Evolutionary conservation across 2,329 filamentous ascomycete species (phyloP).

Genomic region (Cercospora sp.): DNA sequence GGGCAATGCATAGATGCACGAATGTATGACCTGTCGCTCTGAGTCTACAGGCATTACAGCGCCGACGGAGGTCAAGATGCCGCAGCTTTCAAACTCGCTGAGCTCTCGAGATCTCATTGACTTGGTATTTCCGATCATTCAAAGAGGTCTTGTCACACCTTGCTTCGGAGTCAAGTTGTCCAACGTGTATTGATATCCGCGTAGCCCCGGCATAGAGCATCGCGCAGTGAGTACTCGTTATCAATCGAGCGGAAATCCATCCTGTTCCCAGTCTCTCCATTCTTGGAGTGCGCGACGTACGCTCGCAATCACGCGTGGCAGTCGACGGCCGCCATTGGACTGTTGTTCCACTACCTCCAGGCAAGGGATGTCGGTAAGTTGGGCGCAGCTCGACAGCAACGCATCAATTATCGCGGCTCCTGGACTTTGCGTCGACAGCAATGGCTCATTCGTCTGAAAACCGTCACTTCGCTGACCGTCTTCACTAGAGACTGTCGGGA

Average conservation of each 20-base stretch:
- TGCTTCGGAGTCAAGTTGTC: neutral
- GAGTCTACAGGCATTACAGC: neutral
- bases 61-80: neutral
- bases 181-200: neutral
- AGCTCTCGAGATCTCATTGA: neutral
- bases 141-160: neutral
- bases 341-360: neutral
- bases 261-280: constrained; percentile 1
- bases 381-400: neutral
- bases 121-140: neutral
- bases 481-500: neutral
- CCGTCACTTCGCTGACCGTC: neutral
- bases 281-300: neutral
- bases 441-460: neutral
- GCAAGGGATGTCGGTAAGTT: neutral
- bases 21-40: neutral
- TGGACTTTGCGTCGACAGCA: neutral
- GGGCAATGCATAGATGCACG: neutral
- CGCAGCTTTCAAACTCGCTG: neutral
- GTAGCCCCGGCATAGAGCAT: neutral
- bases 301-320: constrained; percentile 1
- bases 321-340: neutral
- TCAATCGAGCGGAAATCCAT: constrained; percentile 6
- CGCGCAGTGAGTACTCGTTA: neutral
- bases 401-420: neutral